A percentile compares a stretch with the other conserved stretches of the same genome.
Conservation (phyloP, 1,284 basidiomycete species). For the Leucoagaricus sp. region DNA sequence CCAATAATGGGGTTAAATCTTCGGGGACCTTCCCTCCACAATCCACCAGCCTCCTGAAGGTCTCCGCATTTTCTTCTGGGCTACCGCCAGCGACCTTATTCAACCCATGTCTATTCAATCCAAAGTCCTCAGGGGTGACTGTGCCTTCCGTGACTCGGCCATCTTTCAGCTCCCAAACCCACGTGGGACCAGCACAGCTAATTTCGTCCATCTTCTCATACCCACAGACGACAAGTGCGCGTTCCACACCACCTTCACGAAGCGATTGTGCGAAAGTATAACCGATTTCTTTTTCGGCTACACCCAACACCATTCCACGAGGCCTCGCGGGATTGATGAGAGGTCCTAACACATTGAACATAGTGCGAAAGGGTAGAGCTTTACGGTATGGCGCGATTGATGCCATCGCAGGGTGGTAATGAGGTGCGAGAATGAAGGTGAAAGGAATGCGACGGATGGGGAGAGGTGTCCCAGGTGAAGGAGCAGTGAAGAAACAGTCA, state of each 20-base stretch:
- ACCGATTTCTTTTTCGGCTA: slow-evolving; percentile 86
- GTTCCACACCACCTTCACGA: slow-evolving; percentile 65
- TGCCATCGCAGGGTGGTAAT: slow-evolving; percentile 90
- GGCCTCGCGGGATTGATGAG: slow-evolving; percentile 92
- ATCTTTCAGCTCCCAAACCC: slow-evolving; percentile 64
- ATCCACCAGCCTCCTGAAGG: slow-evolving; percentile 59
- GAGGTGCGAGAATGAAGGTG: slow-evolving; percentile 91
- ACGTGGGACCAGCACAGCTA: slow-evolving; percentile 88
- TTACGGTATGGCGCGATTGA: slow-evolving; percentile 86
- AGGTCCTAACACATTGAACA: slow-evolving; percentile 97
- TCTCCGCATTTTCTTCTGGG: slow-evolving; percentile 75
- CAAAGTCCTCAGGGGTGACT: slow-evolving; percentile 68
- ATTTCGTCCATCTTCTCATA: slow-evolving; percentile 94
- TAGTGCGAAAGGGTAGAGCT: slow-evolving; percentile 90
- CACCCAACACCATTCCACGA: slow-evolving; percentile 86
- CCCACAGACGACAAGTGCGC: slow-evolving; percentile 93
- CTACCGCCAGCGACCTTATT: slow-evolving; percentile 69
- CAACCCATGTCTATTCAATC: slow-evolving; percentile 71
- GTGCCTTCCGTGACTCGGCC: slow-evolving; percentile 53
- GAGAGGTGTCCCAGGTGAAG: slow-evolving; percentile 55
- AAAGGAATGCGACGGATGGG: slow-evolving; percentile 73
- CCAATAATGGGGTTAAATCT: slow-evolving; percentile 59
- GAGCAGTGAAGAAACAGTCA: slow-evolving; percentile 78
- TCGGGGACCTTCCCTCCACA: slow-evolving; percentile 53
- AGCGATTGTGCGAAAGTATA: slow-evolving; percentile 82